These are phyloP conservation scores for Calonectria montana DNA, from an alignment of 2,329 filamentous ascomycete species.

Conservation along the genomic window DNA sequence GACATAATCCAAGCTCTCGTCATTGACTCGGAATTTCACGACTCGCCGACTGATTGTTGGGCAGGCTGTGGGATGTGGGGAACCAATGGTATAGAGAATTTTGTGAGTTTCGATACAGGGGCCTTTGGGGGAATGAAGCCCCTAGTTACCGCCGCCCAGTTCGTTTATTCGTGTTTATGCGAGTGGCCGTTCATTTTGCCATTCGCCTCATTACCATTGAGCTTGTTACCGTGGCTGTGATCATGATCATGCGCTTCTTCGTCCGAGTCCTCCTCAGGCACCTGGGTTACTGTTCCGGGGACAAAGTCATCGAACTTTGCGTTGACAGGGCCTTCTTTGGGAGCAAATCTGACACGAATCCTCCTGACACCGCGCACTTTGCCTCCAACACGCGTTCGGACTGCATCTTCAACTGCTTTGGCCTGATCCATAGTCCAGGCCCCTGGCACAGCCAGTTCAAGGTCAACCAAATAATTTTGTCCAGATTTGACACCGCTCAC, in stretches of 20 bases:
- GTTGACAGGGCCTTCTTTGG: conserved; percentile 68
- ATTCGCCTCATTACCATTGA: conserved; percentile 36
- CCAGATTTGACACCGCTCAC: conserved; percentile 94
- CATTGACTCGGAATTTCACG: background rate
- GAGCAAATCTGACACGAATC: conserved; percentile 85
- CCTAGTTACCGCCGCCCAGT: background rate
- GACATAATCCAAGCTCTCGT: conserved; percentile 15
- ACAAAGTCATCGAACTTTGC: conserved; percentile 84
- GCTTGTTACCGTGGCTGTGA: conserved; percentile 52
- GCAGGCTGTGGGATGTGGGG: background rate
- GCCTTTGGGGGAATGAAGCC: background rate
- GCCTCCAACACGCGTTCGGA: conserved; percentile 78
- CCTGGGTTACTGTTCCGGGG: conserved; percentile 70
- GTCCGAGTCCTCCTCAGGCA: conserved; percentile 66
- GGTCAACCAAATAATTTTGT: conserved; percentile 93
- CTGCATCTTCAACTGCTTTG: conserved; percentile 75
- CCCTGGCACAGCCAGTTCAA: conserved; percentile 85
- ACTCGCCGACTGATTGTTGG: background rate
- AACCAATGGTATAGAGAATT: background rate
- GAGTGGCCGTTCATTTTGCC: conserved; percentile 23
- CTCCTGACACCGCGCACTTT: conserved; percentile 87
- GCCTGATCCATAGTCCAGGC: conserved; percentile 80
- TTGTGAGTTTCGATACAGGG: background rate
- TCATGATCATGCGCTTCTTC: conserved; percentile 49
- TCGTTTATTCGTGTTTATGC: conserved; percentile 45